Conservation (phyloP, 2,329 filamentous ascomycete species). For the Teratosphaeria nubilosa region DNA sequence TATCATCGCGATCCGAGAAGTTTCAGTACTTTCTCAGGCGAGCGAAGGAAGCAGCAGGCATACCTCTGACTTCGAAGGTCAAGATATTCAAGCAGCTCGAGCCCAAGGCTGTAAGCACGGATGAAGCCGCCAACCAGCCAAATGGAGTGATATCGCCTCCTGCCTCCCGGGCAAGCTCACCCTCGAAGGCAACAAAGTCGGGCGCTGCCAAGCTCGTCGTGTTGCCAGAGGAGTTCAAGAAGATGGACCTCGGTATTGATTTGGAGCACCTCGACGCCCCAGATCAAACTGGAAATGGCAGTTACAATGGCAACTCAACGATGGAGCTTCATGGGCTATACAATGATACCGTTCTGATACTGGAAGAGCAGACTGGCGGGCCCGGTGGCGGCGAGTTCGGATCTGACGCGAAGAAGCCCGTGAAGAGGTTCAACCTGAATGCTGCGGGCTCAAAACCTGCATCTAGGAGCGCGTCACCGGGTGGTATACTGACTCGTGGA, state of each 20-base stretch:
- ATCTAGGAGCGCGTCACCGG: constrained; percentile 32
- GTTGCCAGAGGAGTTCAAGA: constrained; percentile 52
- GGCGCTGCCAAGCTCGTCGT: constrained; percentile 46
- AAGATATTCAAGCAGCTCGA: constrained; percentile 61
- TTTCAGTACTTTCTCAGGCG: constrained; percentile 68
- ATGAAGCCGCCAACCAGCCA: constrained; percentile 8
- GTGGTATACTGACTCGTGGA: constrained; percentile 58
- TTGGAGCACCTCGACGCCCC: constrained; percentile 53
- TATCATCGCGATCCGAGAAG: constrained; percentile 59
- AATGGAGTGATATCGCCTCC: constrained; percentile 36
- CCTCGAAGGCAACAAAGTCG: constrained; percentile 32
- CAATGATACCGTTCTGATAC: constrained; percentile 65
- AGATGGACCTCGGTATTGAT: constrained; percentile 52
- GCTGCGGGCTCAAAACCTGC: constrained; percentile 27
- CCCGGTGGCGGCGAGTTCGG: constrained; percentile 45
- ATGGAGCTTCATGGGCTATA: constrained; percentile 58
- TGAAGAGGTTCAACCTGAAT: constrained; percentile 34
- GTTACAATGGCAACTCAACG: constrained; percentile 65
- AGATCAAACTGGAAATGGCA: constrained; percentile 62
- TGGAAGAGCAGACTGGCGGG: constrained; percentile 64
- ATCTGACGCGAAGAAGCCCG: constrained; percentile 35
- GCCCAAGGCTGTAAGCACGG: constrained; percentile 22
- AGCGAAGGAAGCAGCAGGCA: constrained; percentile 57
- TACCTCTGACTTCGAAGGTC: constrained; percentile 63
- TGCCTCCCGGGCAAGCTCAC: constrained; percentile 35